A percentile compares a stretch with the other conserved stretches of the same genome.
These are phyloP conservation scores for Globisporangium lucens DNA, from an alignment of 352 stramenopile species.

Conservation along the genomic window DNA sequence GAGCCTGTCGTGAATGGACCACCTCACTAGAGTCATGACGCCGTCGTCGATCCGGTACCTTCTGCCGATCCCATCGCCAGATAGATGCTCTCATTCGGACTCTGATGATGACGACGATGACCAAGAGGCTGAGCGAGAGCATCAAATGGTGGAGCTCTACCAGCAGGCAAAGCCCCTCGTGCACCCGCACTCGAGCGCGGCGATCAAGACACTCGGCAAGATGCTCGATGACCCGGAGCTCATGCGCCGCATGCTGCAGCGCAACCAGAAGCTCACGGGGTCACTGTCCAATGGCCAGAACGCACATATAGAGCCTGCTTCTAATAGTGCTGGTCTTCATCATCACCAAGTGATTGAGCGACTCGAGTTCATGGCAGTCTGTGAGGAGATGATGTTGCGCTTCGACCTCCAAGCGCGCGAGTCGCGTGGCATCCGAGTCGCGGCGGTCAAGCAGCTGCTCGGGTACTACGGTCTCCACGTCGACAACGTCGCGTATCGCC, in stretches of 20 bases:
- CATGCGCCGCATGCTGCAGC: conserved; percentile 53
- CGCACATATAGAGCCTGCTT: neutral
- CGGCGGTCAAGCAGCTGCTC: conserved; percentile 38
- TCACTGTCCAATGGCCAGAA: neutral
- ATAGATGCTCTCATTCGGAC: neutral
- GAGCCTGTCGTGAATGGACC: neutral
- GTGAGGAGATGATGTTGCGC: conserved; percentile 39
- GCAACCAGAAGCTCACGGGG: conserved; percentile 21
- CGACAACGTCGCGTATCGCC: conserved; percentile 36
- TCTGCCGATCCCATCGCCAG: conserved; percentile 3
- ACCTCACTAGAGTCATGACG: neutral
- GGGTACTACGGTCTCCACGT: conserved; percentile 40
- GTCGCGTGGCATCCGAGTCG: conserved; percentile 29
- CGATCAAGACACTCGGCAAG: conserved; percentile 50
- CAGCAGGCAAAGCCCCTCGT: conserved; percentile 54
- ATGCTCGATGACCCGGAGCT: conserved; percentile 46
- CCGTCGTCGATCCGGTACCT: conserved; percentile 15
- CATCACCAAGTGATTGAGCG: conserved; percentile 4
- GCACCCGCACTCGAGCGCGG: conserved; percentile 54
- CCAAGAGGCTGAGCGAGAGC: neutral
- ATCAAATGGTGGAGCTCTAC: conserved; percentile 32
- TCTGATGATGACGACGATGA: conserved; percentile 3
- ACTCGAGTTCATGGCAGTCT: conserved; percentile 43
- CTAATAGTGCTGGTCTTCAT: neutral
- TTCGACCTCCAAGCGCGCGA: conserved; percentile 42